These are phyloP conservation scores for Gleditsia sinensis DNA, from an alignment of 306 rosid species.

Conservation along the genomic window DNA sequence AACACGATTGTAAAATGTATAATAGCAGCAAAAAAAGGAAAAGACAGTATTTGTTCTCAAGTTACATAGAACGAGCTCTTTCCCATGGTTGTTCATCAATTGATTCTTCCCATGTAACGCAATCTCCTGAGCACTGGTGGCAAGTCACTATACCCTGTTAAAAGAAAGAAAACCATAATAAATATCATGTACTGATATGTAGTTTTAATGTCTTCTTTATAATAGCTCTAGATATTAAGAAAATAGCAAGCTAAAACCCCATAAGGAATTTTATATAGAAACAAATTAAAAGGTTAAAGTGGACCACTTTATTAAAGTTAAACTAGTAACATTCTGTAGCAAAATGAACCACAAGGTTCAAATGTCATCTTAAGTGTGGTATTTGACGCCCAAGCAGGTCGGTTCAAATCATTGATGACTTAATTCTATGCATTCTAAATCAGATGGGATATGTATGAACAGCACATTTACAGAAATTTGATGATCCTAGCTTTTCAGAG, in stretches of 20 bases:
- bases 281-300: neutral
- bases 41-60: constrained; percentile 6
- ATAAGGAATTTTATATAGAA: constrained; percentile 7
- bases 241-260: constrained; percentile 19
- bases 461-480: neutral
- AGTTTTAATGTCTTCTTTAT: constrained; percentile 7
- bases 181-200: constrained; percentile 16
- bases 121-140: constrained; percentile 81
- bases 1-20: constrained; percentile 10
- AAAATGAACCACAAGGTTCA: neutral
- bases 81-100: constrained; percentile 97
- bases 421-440: neutral
- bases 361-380: neutral
- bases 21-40: constrained; percentile 15
- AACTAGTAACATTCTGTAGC: neutral
- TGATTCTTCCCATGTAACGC: constrained; percentile 96
- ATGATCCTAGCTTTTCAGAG: constrained; percentile 4
- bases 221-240: constrained; percentile 2
- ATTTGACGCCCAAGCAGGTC: neutral
- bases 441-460: neutral
- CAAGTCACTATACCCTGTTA: constrained; percentile 86
- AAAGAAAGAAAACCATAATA: constrained; percentile 9
- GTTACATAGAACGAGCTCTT: constrained; percentile 80
- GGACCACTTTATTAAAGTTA: neutral
- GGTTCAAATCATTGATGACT: constrained; percentile 1